These are phyloP conservation scores for Filobasidium uniguttulatum DNA, from an alignment of 1,284 basidiomycete species.

Conservation along the genomic window DNA sequence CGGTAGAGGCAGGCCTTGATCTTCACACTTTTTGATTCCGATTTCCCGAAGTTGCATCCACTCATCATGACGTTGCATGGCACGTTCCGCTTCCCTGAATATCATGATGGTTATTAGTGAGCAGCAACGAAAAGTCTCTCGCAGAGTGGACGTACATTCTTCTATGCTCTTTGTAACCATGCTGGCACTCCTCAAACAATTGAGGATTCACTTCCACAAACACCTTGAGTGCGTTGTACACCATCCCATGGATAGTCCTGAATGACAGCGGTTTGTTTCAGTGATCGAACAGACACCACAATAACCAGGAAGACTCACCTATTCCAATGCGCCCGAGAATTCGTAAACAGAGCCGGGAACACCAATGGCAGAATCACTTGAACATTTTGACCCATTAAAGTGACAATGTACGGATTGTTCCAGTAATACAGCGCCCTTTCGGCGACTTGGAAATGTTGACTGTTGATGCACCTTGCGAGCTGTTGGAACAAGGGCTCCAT, in stretches of 20 bases:
- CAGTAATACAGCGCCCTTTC: constrained; percentile 88
- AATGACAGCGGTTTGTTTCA: constrained; percentile 4
- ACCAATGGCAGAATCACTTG: constrained; percentile 83
- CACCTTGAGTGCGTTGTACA: constrained; percentile 94
- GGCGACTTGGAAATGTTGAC: constrained; percentile 98
- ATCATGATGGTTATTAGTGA: constrained; percentile 7
- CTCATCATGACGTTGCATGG: constrained; percentile 61
- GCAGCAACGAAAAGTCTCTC: constrained; percentile 8
- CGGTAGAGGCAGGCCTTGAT: constrained; percentile 51
- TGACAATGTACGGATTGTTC: constrained; percentile 99
- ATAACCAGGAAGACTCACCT: constrained; percentile 50
- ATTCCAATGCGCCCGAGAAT: constrained; percentile 98
- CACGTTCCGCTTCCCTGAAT: constrained; percentile 65
- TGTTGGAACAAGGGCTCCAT: constrained; percentile 89
- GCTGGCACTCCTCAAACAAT: constrained; percentile 84
- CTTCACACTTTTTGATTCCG: constrained; percentile 54
- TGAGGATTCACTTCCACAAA: constrained; percentile 99
- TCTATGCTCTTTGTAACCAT: constrained; percentile 81
- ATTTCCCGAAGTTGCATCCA: constrained; percentile 67
- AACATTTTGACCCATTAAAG: constrained; percentile 96
- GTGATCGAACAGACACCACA: neutral
- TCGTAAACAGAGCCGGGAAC: constrained; percentile 93
- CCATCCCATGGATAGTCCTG: constrained; percentile 97
- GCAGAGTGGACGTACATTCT: constrained; percentile 49
- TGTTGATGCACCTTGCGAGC: constrained; percentile 92